These are phyloP conservation scores for Daedalea quercina DNA, from an alignment of 768 basidiomycete species.

Conservation along the genomic window DNA sequence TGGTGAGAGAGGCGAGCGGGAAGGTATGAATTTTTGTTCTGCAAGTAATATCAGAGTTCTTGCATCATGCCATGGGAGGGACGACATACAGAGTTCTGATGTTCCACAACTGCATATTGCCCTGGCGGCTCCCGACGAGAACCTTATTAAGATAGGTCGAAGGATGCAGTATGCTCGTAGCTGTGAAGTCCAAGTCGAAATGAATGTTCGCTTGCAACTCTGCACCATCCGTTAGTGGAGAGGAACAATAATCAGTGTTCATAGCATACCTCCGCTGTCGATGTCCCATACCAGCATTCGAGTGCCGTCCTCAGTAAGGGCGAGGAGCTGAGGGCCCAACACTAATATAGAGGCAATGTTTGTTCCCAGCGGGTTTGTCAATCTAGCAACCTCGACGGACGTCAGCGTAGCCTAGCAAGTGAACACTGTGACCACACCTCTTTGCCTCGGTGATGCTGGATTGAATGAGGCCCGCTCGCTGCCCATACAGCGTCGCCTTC, in stretches of 20 bases:
- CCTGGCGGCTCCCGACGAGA: slow-evolving; percentile 75
- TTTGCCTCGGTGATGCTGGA: slow-evolving; percentile 85
- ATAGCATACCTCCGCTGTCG: slow-evolving; percentile 41
- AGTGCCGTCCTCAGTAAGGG: slow-evolving; percentile 71
- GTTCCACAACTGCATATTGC: slow-evolving; percentile 91
- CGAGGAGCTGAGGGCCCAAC: slow-evolving; percentile 78
- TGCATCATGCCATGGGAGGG: not conserved
- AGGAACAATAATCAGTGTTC: slow-evolving; percentile 10
- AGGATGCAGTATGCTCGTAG: slow-evolving; percentile 83
- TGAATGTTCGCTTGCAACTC: slow-evolving; percentile 62
- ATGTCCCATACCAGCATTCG: slow-evolving; percentile 78
- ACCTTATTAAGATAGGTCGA: slow-evolving; percentile 97
- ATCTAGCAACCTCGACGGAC: slow-evolving; percentile 41
- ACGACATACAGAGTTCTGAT: slow-evolving; percentile 61
- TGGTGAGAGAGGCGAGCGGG: slow-evolving; percentile 42
- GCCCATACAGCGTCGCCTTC: slow-evolving; percentile 86
- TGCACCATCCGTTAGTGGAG: slow-evolving; percentile 18
- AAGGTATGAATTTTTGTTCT: slow-evolving; percentile 86
- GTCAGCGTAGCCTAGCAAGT: slow-evolving; percentile 3
- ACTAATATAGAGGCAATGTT: slow-evolving; percentile 59
- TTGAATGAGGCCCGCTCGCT: slow-evolving; percentile 55
- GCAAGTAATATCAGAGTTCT: not conserved
- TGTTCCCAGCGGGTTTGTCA: slow-evolving; percentile 59
- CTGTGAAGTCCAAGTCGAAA: slow-evolving; percentile 81
- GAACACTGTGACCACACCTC: slow-evolving; percentile 42